These are phyloP conservation scores for Myriangium duriaei DNA, from an alignment of 2,329 filamentous ascomycete species.

Conservation along the genomic window DNA sequence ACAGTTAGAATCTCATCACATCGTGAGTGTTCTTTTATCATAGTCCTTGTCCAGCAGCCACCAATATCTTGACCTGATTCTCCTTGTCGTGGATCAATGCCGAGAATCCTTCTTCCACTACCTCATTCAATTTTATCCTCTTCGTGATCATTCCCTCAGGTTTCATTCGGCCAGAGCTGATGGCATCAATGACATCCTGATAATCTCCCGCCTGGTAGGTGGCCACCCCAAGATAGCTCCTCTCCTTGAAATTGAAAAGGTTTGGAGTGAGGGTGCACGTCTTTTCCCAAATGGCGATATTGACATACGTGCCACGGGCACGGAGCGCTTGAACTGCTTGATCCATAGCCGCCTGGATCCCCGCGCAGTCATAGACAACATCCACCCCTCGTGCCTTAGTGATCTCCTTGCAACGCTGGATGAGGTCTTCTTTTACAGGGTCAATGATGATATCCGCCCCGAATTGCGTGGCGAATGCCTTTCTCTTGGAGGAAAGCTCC, in stretches of 20 bases:
- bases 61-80: conserved; percentile 38
- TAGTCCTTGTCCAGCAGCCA: conserved; percentile 15
- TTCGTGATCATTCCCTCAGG: conserved; percentile 38
- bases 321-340: conserved; percentile 37
- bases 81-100: conserved; percentile 37
- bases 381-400: conserved; percentile 36
- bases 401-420: conserved; percentile 30
- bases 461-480: conserved; percentile 38
- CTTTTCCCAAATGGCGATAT: conserved; percentile 46
- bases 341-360: conserved; percentile 39
- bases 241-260: conserved; percentile 40
- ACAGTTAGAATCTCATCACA: no score
- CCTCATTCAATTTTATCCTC: conserved; percentile 33
- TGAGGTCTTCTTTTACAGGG: conserved; percentile 37
- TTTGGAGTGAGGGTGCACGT: conserved; percentile 37
- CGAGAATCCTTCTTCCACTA: conserved; percentile 36
- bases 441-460: conserved; percentile 41
- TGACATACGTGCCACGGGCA: conserved; percentile 40
- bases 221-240: conserved; percentile 40
- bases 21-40: no score
- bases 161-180: conserved; percentile 32
- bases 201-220: conserved; percentile 42
- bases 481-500: conserved; percentile 36
- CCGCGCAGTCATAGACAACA: conserved; percentile 41
- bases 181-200: conserved; percentile 35